Conservation (phyloP, 1,284 basidiomycete genomes). For the Afroboletus lepidellus region DNA sequence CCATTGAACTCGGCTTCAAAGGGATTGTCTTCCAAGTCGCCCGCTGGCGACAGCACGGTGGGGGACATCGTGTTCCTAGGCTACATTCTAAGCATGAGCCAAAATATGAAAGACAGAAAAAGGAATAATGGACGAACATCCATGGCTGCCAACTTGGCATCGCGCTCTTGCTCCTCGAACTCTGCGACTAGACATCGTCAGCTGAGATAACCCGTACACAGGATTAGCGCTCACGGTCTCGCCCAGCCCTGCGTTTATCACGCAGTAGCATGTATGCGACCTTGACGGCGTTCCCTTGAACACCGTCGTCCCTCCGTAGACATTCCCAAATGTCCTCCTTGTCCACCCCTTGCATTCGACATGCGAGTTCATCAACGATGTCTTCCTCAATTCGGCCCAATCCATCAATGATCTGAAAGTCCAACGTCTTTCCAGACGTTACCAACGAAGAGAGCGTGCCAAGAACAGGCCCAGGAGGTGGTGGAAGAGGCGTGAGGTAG, state of each 20-base stretch:
- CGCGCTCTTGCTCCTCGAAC: conserved; percentile 78
- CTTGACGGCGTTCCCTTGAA: conserved; percentile 91
- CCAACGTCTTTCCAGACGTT: conserved; percentile 57
- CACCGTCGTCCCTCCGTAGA: conserved; percentile 76
- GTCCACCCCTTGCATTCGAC: conserved; percentile 74
- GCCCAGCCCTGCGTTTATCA: conserved; percentile 86
- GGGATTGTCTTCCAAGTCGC: conserved; percentile 68
- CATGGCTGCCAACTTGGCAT: conserved; percentile 74
- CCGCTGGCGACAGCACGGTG: conserved; percentile 47
- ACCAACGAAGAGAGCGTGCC: conserved; percentile 71
- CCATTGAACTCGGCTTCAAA: conserved; percentile 70
- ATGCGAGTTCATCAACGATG: conserved; percentile 80
- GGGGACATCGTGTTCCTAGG: conserved; percentile 70
- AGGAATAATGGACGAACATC: conserved; percentile 50
- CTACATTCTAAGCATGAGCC: conserved; percentile 35
- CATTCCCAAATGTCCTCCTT: conserved; percentile 86
- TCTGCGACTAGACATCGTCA: conserved; percentile 55
- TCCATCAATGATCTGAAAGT: conserved; percentile 77
- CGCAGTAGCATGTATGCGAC: conserved; percentile 94
- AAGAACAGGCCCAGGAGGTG: conserved; percentile 74
- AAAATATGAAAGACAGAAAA: neutral
- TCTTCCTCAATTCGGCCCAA: conserved; percentile 89
- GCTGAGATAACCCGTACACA: neutral
- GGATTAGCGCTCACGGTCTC: conserved; percentile 59
- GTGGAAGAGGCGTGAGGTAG: conserved; percentile 84